Conservation (phyloP, 257 asterid species). For the Ilex asprella region DNA sequence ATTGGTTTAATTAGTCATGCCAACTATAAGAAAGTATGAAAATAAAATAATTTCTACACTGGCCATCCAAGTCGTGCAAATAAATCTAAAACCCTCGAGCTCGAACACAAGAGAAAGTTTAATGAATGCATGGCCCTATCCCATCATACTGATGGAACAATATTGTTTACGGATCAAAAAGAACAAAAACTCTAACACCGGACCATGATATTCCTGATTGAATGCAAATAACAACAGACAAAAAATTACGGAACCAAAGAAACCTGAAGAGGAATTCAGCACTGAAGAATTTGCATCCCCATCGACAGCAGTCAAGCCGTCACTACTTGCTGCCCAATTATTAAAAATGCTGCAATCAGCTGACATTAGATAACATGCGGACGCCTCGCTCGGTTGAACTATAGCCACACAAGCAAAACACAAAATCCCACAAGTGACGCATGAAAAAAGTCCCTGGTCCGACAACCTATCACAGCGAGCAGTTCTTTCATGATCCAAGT, state of each 20-base stretch:
- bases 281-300: constrained; percentile 29
- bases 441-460: constrained; percentile 79
- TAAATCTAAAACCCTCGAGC: no score
- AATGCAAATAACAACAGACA: constrained; percentile 1
- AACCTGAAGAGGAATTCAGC: constrained; percentile 43
- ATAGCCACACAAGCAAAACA: constrained; percentile 90
- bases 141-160: no score
- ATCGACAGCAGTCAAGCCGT: constrained; percentile 18
- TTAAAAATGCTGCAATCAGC: constrained; percentile 57
- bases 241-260: not conserved
- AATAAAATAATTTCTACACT: no score
- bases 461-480: constrained; percentile 42
- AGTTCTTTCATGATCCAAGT: constrained; percentile 25
- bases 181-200: no score
- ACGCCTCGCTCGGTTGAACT: constrained; percentile 69
- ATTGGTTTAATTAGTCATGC: no score
- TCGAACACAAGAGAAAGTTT: no score
- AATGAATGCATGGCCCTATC: no score
- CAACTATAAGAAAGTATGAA: no score
- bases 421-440: constrained; percentile 95
- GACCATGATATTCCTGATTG: no score
- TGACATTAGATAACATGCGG: constrained; percentile 58
- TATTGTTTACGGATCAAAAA: no score
- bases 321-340: constrained; percentile 39
- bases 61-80: no score